Base-by-base conservation (phyloP, 768 basidiomycete genomes). In the Leccinum imitatum region DNA sequence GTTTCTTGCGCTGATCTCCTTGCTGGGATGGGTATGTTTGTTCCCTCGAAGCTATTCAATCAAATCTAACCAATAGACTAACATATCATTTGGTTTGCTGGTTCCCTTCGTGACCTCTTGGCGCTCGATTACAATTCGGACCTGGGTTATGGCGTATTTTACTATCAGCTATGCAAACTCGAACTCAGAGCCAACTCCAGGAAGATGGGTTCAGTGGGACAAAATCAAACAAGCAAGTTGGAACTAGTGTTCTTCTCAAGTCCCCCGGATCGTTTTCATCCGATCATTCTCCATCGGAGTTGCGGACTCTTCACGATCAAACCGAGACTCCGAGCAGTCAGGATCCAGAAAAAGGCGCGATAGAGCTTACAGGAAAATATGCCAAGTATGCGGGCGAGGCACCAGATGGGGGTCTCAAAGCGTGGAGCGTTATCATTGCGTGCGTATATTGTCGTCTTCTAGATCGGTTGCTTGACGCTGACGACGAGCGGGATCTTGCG, bases 401-500 rank as follows among this genome's bases (percentile, higher is more conserved):
- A 14, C 72, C 72, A n/a, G 72, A 73, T 56, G 72, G 71, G 3
- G 72, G 72, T 9, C n/a, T 69, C 30, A 73, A 71, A 33, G 72
- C 72, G 1, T 75, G 72, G 73, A 66, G 65, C 1, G 71, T 75
- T 31, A 59, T 75, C 6, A 8, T 73, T 56, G 70, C 48, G 73
- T 73, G 10, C 52, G 73, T 64, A 19, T 2, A 13, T 1, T 23
- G 6, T 13, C 19, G 2, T 37, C 3, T 31, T 35, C 14, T 33
- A 3, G 23, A 23, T 21, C 2, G 8, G 6, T 5, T 37, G 2
- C 17, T 2, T 3, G 17, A 14, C 13, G 15, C 46, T 69, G 52
- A 69, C 19, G 8, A 23, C 11, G 9, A n/a, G 44, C 35, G 14
- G 21, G 19, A 9, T 48, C 19, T 4, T 23, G 4, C 48, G 2